phyloP scores from a whole-genome alignment of 768 basidiomycete genomes.

The Suillus americanus region DNA sequence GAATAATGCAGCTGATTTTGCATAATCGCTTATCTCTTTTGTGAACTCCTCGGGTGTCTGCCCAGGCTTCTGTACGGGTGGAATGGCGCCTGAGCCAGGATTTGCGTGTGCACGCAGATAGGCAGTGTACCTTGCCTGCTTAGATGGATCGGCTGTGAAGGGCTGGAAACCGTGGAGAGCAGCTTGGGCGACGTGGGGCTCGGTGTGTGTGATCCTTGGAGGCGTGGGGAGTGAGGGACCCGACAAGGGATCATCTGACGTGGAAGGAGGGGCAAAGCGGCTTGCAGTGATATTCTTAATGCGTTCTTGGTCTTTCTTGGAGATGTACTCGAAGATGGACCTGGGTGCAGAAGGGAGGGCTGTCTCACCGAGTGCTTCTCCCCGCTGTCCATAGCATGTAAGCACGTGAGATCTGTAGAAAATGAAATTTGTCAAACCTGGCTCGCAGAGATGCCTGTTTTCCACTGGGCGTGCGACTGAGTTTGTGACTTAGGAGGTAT shows the following conservation, averaged over 20 bases:
- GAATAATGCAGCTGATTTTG: conserved; percentile 85
- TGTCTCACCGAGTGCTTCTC: conserved; percentile 79
- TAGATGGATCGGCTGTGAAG: conserved; percentile 70
- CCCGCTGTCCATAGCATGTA: conserved; percentile 56
- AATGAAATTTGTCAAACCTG: conserved; percentile 48
- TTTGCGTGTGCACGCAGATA: conserved; percentile 77
- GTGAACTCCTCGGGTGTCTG: conserved; percentile 72
- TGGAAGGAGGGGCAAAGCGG: conserved; percentile 23
- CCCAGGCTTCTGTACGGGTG: conserved; percentile 51
- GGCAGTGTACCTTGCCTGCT: conserved; percentile 82
- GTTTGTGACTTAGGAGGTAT: conserved; percentile 22
- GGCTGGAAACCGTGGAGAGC: conserved; percentile 91
- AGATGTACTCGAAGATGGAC: conserved; percentile 94
- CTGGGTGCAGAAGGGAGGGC: conserved; percentile 65
- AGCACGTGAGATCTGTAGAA: not conserved
- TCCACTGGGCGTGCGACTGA: conserved; percentile 51
- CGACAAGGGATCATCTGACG: conserved; percentile 26
- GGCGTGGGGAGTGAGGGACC: conserved; percentile 31
- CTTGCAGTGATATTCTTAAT: conserved; percentile 57
- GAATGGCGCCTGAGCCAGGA: conserved; percentile 40
- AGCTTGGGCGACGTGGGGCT: conserved; percentile 80
- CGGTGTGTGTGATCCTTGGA: conserved; percentile 56
- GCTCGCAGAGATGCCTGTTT: conserved; percentile 63
- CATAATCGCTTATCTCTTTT: conserved; percentile 83
- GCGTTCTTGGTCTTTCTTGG: conserved; percentile 87